Base-by-base conservation (phyloP, 2,329 filamentous ascomycete genomes). In the Fusarium pseudoanthophilum region DNA sequence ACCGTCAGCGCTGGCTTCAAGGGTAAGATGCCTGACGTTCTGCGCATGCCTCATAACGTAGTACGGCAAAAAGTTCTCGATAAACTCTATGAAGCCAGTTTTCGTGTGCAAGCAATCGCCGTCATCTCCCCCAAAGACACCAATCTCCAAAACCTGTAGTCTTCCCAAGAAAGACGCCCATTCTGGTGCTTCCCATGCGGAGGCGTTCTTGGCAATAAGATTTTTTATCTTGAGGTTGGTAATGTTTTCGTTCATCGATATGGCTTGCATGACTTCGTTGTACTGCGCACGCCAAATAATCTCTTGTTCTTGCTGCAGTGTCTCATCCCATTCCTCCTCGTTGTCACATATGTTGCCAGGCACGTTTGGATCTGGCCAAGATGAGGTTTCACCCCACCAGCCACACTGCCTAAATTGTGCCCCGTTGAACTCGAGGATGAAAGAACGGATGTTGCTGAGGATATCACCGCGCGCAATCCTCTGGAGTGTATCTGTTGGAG, bases 231-330 rank as follows among this genome's bases (percentile, higher is more conserved):
- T 51, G 5, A 68, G 34, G 1, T 7, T 26, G 0, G 9, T 45
- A 7, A 69, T 58, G 2, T 26, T 69, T 3, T 16, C 11, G 11
- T 68, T 69, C 5, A 5, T 15, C 4, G 40, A 30, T 4, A 69
- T 11, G 13, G 26, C 26, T 6, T 15, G 26, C 36, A 55, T 63
- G 4, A 63, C 18, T 7, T 68, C 64, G 11, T 30, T 52, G 46
- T 52, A 46, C 15, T 69, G 57, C 11, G 57, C 24, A 10, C 64
- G 57, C 66, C 66, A 69, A 3, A 43, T 21, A 16, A 45, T 2
- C 2, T 20, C 15, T 2, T 3, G 7, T 14, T 66, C 61, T 18
- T 39, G 39, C 1, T 30, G n/a, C 1, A 40, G 20, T 11, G n/a
- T 58, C 8, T 13, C 9, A 7, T 46, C 39, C 14, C 37, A 28